A percentile compares a stretch with the other conserved stretches of the same genome.
These are phyloP conservation scores for Flaveria linearis DNA, from an alignment of 129 eudicot genomes.

Conservation along the genomic window DNA sequence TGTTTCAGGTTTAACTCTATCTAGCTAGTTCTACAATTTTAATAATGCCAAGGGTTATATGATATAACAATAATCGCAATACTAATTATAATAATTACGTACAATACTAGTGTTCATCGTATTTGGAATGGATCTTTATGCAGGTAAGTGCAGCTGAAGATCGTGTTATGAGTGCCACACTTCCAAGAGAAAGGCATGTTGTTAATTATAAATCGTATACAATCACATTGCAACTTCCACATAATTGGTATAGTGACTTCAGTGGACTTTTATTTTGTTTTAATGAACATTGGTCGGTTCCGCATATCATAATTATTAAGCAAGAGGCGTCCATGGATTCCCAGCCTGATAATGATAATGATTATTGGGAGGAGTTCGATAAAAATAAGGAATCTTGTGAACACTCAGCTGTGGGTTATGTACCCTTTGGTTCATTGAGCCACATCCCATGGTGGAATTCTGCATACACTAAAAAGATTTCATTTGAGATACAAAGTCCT, in stretches of 20 bases:
- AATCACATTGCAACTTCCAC: constrained; percentile 11
- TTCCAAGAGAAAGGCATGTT: neutral
- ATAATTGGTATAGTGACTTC: constrained; percentile 5
- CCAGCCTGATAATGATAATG: neutral
- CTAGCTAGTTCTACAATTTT: neutral
- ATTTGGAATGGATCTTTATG: neutral
- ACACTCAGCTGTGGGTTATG: neutral
- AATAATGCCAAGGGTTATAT: neutral
- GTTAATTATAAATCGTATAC: neutral
- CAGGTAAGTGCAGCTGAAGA: neutral
- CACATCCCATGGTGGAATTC: constrained; percentile 11
- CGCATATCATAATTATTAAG: neutral
- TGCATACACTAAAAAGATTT: neutral
- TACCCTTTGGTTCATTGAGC: constrained; percentile 9
- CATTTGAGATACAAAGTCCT: neutral
- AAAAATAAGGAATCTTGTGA: neutral
- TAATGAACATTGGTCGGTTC: accelerated
- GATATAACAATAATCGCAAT: no score
- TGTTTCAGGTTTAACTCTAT: constrained; percentile 20
- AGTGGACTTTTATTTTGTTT: neutral
- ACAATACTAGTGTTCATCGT: no score
- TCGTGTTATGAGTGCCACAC: neutral
- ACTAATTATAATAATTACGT: no score
- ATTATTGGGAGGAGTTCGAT: neutral
- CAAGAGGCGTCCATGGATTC: neutral